Evolutionary conservation across 2,329 filamentous ascomycete species (phyloP), one percentile per base, ranked within the genome.

Genomic region (Sporothrix phasma): DNA sequence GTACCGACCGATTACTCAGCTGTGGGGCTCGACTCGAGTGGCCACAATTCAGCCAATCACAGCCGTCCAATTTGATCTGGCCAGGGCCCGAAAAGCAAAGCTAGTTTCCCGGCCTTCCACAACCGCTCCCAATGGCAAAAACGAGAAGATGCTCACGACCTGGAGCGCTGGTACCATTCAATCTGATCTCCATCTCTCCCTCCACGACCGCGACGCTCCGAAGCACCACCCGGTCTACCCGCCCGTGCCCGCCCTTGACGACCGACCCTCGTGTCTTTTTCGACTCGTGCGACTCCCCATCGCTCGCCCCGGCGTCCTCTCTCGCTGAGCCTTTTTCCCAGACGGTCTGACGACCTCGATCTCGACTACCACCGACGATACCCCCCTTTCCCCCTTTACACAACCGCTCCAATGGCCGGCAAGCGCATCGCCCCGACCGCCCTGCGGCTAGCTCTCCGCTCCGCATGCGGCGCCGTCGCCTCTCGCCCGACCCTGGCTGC

Each of bases 371-470:
- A 17, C 22, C 26, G 47, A 41, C 58, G 8, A 31, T 45, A 31
- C 15, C 19, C 41, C 22, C 15, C 13, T 19, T 19, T 39, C 47
- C 10, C 26, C 10, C 60, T 13, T 24, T 11, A 49, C 22, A 39
- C 45, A 13, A 53, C 64, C 73, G 45, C 51, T 22, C 70, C 70
- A 69, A 96, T 96, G 92, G 89, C 91, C 75, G 92, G 88, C 76
- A 93, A 56, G 46, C 63, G 88, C 81, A 79, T 96, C 74, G 83
- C 87, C 66, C 88, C 90, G 56, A 82, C 88, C 74, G 77, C 89
- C 72, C 80, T 90, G 77, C 84, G 90, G 77, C 84, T 85, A 72
- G 84, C 83, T 74, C 79, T 84, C 71, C 85, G 89, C 73, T 80
- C 85, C 69, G 78, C 82, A 70, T 81, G 84, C 74, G 83, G 84